Base-by-base conservation (phyloP, 768 basidiomycete species). In the Holtermannia corniformis region DNA sequence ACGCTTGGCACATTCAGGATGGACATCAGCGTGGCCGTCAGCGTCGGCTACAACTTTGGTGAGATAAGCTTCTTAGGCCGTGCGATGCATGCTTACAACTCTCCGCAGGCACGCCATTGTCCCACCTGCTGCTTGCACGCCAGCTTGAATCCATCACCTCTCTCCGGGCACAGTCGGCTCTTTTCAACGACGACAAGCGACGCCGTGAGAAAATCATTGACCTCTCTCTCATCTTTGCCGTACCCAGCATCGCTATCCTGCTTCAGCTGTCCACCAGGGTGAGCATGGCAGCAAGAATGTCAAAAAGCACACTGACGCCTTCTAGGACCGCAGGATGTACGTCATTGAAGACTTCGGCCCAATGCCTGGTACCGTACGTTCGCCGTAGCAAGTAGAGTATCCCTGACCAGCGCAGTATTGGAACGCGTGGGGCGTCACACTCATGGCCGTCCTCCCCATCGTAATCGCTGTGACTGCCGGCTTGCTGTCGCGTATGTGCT, bases 41-140 rank as follows among this genome's bases (percentile, higher is more conserved):
- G 28, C 59, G 70, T 71, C 51, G 67, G 62, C 3, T 71, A 71
- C 61, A 71, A 71, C 58, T 71, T 59, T 47, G 70, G 60, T 22
- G 55, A 7, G 32, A 7, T n/a, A n/a, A n/a, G n/a, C n/a, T n/a
- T n/a, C n/a, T n/a, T n/a, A n/a, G n/a, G n/a, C n/a, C n/a, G n/a
- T n/a, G n/a, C n/a, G n/a, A n/a, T n/a, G n/a, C n/a, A 7, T 16
- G 16, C 32, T 37, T 37, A 37, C 32, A 37, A 37, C 16, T 37
- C 16, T 37, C 32, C 10, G 16, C 16, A 37, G 32, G 32, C 7
- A 16, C 68, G 4, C 70, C 70, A 23, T 51, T 64, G 1, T 57
- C 70, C 12, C 70, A 71, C 47, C 52, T 71, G 12, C 25, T 71
- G 22, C 62, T 71, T 4, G 70, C 70, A 11, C 61, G 67, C 28